phyloP scores from a whole-genome alignment of 202 grass and related monocot species.

The Zoysia matrella region DNA sequence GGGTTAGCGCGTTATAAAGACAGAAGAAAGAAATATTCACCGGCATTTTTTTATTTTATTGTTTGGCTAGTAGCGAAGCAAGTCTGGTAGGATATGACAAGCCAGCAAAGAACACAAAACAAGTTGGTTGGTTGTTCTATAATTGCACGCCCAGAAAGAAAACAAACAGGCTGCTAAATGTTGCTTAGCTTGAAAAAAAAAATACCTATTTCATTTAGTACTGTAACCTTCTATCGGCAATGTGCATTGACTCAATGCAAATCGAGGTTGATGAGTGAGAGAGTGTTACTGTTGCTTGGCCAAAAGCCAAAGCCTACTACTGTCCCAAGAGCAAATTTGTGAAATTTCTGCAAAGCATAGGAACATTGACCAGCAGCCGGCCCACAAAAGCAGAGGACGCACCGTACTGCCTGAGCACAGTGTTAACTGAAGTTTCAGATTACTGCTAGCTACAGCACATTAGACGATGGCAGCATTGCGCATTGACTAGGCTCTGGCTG shows the following conservation, averaged over 20 bases:
- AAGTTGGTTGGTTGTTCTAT: conserved; percentile 18
- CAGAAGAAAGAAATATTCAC: neutral
- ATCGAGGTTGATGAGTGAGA: neutral
- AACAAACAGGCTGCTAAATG: too few relatives aligned
- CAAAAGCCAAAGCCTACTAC: neutral
- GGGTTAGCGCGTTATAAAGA: too few relatives aligned
- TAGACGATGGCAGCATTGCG: neutral
- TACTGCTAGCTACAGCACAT: neutral
- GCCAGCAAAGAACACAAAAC: conserved; percentile 8
- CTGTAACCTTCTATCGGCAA: too few relatives aligned
- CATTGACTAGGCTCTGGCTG: conserved; percentile 12
- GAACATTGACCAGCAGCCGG: conserved; percentile 9
- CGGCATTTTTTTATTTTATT: neutral
- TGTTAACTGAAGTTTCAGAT: neutral
- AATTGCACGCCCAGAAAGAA: neutral
- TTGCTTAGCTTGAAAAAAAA: too few relatives aligned
- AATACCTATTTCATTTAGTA: too few relatives aligned
- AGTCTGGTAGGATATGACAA: conserved; percentile 16
- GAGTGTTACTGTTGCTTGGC: neutral
- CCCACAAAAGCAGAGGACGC: conserved; percentile 3
- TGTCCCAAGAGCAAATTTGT: neutral
- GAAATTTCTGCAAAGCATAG: conserved; percentile 1
- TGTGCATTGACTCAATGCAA: too few relatives aligned
- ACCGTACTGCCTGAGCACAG: conserved; percentile 8
- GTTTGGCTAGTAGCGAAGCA: conserved; percentile 6